Conservation (phyloP, 2,329 filamentous ascomycete species). For the Corynespora cassiicola region DNA sequence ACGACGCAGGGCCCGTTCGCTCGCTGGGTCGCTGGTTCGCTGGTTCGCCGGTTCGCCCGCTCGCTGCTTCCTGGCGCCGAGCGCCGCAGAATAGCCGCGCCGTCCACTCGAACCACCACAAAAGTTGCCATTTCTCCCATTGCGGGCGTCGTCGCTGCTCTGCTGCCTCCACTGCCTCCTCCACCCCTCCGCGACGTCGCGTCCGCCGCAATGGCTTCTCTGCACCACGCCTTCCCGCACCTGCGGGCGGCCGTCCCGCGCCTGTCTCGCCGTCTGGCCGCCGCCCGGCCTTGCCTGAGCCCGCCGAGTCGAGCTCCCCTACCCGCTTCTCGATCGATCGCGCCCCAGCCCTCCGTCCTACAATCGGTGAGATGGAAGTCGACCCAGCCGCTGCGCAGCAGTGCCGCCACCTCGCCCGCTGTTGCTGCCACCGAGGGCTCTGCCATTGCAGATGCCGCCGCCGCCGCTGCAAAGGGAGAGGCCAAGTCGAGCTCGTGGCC, state of each 20-base stretch:
- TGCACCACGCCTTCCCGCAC: conserved; percentile 45
- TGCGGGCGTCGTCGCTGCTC: conserved; percentile 5
- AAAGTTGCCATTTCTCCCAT: conserved; percentile 4
- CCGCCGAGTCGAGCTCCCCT: conserved; percentile 28
- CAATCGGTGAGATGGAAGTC: conserved; percentile 43
- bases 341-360: conserved; percentile 31
- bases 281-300: conserved; percentile 38
- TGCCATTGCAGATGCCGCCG: conserved; percentile 18
- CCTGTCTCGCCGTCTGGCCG: conserved; percentile 44
- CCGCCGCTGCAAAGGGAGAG: conserved; percentile 9
- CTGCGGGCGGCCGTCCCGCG: conserved; percentile 46
- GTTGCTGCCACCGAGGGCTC: conserved; percentile 13
- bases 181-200: conserved; percentile 10
- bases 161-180: conserved; percentile 2
- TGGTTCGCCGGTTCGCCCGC: conserved; percentile 3
- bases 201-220: conserved; percentile 40
- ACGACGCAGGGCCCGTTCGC: no score
- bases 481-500: conserved; percentile 53
- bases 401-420: conserved; percentile 22
- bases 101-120: conserved; percentile 11
- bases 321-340: conserved; percentile 19
- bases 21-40: no score
- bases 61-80: not conserved
- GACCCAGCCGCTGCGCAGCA: conserved; percentile 35
- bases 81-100: conserved; percentile 5